Conservation (phyloP, 2,329 filamentous ascomycete genomes). For the Aspergillus floridensis region DNA sequence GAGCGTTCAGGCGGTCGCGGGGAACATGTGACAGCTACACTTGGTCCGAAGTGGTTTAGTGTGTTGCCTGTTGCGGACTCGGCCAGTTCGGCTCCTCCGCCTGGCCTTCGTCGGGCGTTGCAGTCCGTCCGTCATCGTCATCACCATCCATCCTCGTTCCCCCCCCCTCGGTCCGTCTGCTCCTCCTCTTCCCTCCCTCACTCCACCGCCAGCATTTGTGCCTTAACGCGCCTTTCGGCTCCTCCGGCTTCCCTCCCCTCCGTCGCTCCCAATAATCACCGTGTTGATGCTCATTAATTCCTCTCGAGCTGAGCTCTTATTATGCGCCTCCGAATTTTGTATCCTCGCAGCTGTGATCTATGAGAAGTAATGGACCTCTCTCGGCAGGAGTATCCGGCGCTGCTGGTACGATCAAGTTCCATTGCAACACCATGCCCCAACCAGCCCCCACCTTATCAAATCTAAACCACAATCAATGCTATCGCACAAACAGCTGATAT, state of each 20-base stretch:
- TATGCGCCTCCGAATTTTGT: slow-evolving; percentile 32
- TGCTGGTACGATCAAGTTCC: slow-evolving; percentile 68
- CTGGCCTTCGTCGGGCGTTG: slow-evolving; percentile 9
- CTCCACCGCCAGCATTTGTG: slow-evolving; percentile 18
- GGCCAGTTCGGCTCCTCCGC: slow-evolving; percentile 7
- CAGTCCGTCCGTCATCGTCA: slow-evolving; percentile 7
- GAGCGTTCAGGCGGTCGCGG: not conserved
- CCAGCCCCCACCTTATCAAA: not conserved
- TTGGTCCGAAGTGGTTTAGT: not conserved
- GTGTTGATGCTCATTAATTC: slow-evolving; percentile 23
- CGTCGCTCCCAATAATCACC: slow-evolving; percentile 13
- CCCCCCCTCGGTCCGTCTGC: slow-evolving; percentile 8
- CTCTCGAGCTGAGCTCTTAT: slow-evolving; percentile 21
- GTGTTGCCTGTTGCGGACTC: not conserved
- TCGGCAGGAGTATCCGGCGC: slow-evolving; percentile 85
- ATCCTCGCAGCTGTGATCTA: slow-evolving; percentile 22
- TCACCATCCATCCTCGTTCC: not conserved
- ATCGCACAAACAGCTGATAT: slow-evolving; percentile 1
- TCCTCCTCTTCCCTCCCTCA: slow-evolving; percentile 16
- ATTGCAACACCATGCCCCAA: not conserved
- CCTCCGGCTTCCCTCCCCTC: slow-evolving; percentile 10
- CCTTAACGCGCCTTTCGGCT: slow-evolving; percentile 9
- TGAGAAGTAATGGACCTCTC: slow-evolving; percentile 66
- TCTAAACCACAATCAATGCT: not conserved
- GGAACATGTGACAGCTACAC: slow-evolving; percentile 2